Evolutionary conservation across 768 basidiomycete genomes (phyloP).

Genomic region (Tricholoma hemisulphureum): DNA sequence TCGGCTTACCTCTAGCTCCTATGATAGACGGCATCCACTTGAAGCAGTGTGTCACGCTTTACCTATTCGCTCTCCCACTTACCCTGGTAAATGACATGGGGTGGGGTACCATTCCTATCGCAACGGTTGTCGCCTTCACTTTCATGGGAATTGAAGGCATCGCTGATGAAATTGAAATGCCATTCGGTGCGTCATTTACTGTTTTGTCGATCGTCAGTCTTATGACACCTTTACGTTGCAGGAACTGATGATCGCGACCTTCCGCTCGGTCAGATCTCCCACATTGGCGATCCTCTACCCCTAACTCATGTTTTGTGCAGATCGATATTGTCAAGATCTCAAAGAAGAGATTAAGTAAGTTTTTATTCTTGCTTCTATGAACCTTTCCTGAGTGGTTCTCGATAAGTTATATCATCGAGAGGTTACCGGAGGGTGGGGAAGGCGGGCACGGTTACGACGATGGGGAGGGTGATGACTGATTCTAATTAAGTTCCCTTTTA

Average conservation of each 20-base stretch:
- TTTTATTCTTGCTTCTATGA: not conserved
- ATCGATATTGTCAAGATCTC: conserved; percentile 83
- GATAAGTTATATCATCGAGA: conserved; percentile 63
- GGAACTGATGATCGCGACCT: conserved; percentile 67
- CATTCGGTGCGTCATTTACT: conserved; percentile 62
- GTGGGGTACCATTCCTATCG: conserved; percentile 82
- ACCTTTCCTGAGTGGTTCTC: conserved; percentile 9
- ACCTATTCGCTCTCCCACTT: conserved; percentile 88
- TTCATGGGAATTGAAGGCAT: conserved; percentile 96
- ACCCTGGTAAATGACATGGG: conserved; percentile 80
- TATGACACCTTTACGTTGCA: conserved; percentile 17
- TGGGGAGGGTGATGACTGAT: conserved; percentile 77
- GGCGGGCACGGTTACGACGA: conserved; percentile 75
- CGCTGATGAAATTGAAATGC: conserved; percentile 93
- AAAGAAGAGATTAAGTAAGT: conserved; percentile 82
- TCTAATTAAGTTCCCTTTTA: conserved; percentile 4
- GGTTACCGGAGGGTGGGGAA: conserved; percentile 71
- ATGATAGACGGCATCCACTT: conserved; percentile 78
- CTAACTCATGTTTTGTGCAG: conserved; percentile 32
- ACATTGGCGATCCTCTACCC: not conserved
- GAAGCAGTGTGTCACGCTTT: conserved; percentile 93
- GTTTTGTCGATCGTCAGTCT: not conserved
- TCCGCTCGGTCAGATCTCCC: conserved; percentile 57
- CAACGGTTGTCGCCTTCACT: conserved; percentile 85
- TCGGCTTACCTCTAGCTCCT: not conserved